Percentiles rank a stretch among this genome's conserved stretches.
phyloP scores from a whole-genome alignment of 192 early-diverging fungal species.

The Mortierella alpina region DNA sequence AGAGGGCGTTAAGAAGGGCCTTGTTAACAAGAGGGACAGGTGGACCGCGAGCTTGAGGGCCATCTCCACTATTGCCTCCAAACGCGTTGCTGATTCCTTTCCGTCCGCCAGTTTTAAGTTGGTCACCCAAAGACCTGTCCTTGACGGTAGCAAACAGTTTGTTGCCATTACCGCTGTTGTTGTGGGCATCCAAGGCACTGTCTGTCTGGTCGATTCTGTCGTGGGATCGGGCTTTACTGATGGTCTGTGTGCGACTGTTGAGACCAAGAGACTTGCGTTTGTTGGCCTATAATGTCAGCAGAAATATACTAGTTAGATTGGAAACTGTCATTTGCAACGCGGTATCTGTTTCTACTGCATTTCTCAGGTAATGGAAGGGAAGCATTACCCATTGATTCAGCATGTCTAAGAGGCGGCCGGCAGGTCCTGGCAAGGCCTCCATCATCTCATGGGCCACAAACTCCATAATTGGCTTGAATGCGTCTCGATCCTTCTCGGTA shows the following conservation, averaged over 20 bases:
- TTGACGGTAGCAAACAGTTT: conserved; percentile 14
- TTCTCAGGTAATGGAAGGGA: background rate
- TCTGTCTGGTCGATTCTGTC: conserved; percentile 20
- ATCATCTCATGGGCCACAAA: conserved; percentile 67
- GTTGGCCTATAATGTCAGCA: conserved; percentile 6
- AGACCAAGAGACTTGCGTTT: conserved; percentile 18
- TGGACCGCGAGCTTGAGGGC: conserved; percentile 7
- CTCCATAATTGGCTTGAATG: conserved; percentile 57
- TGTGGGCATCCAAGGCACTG: background rate
- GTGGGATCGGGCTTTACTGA: conserved; percentile 25
- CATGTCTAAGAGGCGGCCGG: conserved; percentile 61
- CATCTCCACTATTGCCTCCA: conserved; percentile 4
- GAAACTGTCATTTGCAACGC: background rate
- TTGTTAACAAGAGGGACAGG: conserved; percentile 38
- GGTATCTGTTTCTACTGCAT: background rate
- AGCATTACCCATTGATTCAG: conserved; percentile 63
- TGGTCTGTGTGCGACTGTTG: background rate
- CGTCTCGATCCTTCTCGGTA: conserved; percentile 63
- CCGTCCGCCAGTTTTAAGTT: conserved; percentile 43
- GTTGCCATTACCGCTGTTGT: background rate
- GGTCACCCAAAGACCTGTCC: conserved; percentile 51
- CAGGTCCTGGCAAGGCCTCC: conserved; percentile 51
- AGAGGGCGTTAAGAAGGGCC: conserved; percentile 28
- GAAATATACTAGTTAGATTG: background rate
- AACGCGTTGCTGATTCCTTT: conserved; percentile 42